phyloP scores from a whole-genome alignment of 805 yeast species.

The Spathaspora sp. region DNA sequence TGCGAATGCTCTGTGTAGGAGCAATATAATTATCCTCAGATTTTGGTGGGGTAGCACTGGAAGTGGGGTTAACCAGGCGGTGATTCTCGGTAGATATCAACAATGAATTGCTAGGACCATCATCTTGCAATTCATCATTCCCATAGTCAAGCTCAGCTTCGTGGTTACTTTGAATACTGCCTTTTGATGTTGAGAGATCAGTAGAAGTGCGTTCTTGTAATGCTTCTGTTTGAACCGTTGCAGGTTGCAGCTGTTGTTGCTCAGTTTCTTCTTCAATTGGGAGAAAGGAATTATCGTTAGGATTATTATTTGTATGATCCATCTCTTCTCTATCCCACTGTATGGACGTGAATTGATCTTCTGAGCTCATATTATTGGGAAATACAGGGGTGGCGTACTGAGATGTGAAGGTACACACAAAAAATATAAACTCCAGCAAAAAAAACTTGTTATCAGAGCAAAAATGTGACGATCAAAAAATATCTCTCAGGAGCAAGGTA shows the following conservation, averaged over 20 bases:
- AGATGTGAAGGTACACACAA: not conserved
- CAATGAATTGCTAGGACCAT: slow-evolving; percentile 10
- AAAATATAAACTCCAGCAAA: not conserved
- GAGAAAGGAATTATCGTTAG: not conserved
- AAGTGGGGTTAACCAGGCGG: not conserved
- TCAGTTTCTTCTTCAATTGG: slow-evolving; percentile 2
- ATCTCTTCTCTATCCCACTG: slow-evolving; percentile 48
- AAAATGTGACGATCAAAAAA: no score
- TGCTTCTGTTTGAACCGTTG: not conserved
- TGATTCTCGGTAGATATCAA: slow-evolving; percentile 3
- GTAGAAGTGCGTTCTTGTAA: not conserved
- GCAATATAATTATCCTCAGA: not conserved
- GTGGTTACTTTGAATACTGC: not conserved
- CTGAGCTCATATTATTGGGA: slow-evolving; percentile 20
- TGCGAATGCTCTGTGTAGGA: not conserved
- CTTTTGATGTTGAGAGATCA: not conserved
- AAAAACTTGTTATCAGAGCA: not conserved
- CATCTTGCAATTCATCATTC: not conserved
- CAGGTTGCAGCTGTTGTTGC: not conserved
- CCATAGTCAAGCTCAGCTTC: not conserved
- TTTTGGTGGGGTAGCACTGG: slow-evolving; percentile 1
- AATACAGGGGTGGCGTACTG: not conserved
- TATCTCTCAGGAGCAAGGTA: no score
- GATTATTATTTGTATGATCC: not conserved
- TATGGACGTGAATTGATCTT: slow-evolving; percentile 54